Base-by-base conservation (phyloP, 2,329 filamentous ascomycete species). In the Aureobasidium uvarum region DNA sequence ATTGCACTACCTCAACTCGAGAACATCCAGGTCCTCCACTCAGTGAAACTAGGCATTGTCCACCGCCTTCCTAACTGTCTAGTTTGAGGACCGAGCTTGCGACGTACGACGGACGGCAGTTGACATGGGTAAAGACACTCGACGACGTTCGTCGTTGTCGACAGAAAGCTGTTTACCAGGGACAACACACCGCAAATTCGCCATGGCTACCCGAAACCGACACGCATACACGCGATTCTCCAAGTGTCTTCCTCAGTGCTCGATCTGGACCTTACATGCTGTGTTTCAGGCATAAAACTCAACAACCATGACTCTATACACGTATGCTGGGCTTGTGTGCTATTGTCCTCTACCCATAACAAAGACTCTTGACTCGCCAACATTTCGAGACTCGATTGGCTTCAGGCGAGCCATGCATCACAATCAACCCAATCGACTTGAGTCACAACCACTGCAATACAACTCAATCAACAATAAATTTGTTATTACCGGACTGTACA, bases 21-120 rank as follows among this genome's bases (percentile, higher is more conserved):
- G 56, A 36, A 38, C 43, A 48, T 48, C 56, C 56, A 50, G 6
- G 41, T 45, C 20, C n/a, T 45, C 41, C 8, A 45, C 56, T 39
- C 43, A 45, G 31, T 48, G 56, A 60, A 28, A 60, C 56, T 60
- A 60, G 43, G 18, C 31, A 38, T 33, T 23, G 43, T 60, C 56
- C 56, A 60, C 43, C 43, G 56, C 56, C 38, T n/a, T 60, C 55
- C 56, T 60, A 60, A 23, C n/a, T 38, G 28, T 48, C 20, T 60
- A 60, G 56, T 48, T 20, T 3, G 39, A n/a, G 56, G 56, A 50
- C 56, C 56, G 56, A 60, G 56, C 56, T 28, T 28, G 10, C 31
- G 43, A 28, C 28, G 56, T 36, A 41, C 43, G 55, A 58, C 5
- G 39, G 20, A 45, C 39, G 55, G 55, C 55, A 58, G 55, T 45